phyloP scores from a whole-genome alignment of 768 basidiomycete species.

The Psilocybe azurescens region DNA sequence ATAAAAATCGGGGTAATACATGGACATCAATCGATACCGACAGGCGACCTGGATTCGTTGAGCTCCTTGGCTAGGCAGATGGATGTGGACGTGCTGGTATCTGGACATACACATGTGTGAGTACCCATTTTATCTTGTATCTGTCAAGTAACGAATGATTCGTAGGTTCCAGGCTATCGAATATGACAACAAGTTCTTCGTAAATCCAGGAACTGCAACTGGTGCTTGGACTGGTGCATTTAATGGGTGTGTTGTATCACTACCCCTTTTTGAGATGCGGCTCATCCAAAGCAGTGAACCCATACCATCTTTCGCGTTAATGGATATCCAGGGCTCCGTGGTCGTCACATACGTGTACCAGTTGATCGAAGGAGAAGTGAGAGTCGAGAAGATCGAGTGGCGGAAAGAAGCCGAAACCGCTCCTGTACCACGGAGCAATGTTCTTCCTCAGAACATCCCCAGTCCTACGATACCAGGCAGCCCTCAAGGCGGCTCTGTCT shows the following conservation, averaged over 20 bases:
- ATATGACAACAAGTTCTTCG: conserved; percentile 89
- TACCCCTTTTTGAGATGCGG: not conserved
- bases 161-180: conserved; percentile 92
- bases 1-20: conserved; percentile 93
- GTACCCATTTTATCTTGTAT: conserved; percentile 30
- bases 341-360: conserved; percentile 98
- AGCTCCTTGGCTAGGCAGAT: conserved; percentile 90
- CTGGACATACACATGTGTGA: conserved; percentile 94
- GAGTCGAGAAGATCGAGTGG: conserved; percentile 92
- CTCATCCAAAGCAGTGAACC: conserved; percentile 60
- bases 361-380: conserved; percentile 90
- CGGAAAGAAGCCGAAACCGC: conserved; percentile 61
- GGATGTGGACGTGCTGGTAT: conserved; percentile 96
- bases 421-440: conserved; percentile 45
- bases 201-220: conserved; percentile 94
- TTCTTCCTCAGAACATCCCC: conserved; percentile 58
- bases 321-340: conserved; percentile 97
- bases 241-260: conserved; percentile 55
- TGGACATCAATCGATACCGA: conserved; percentile 92
- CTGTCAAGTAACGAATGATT: not conserved
- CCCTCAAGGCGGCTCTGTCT: conserved; percentile 27
- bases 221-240: conserved; percentile 90
- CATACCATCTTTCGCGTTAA: conserved; percentile 93
- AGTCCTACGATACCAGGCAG: conserved; percentile 34
- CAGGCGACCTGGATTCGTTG: conserved; percentile 91